Base-by-base conservation (phyloP, 2,329 filamentous ascomycete genomes). In the Xylaria sp. region DNA sequence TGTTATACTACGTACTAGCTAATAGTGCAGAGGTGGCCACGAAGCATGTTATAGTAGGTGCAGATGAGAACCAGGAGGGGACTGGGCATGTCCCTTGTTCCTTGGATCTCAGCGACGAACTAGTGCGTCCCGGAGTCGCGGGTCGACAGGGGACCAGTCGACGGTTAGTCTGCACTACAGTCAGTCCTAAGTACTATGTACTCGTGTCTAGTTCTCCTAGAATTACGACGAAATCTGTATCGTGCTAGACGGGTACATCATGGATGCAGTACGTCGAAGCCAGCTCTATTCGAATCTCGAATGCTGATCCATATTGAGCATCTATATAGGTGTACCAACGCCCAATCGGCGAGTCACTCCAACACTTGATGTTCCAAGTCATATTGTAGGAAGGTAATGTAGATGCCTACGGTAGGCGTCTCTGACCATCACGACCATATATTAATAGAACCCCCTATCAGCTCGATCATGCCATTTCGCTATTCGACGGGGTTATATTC, bases 91-190 rank as follows among this genome's bases (percentile, higher is more conserved):
- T 51, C 49, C 62, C 57, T 33, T 69, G 58, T 62, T 57, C 55
- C 41, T 55, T 48, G 58, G 58, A 56, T 15, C 48, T 48, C 64
- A 54, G 36, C 49, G 31, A 54, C n/a, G 63, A 48, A 46, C 67
- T 56, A 55, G 66, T 59, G 41, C 28, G 62, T 68, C 36, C 68
- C 68, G 39, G 31, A 23, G 36, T 60, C 65, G 62, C 58, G 68
- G 68, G 65, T 70, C 58, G 46, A 66, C 62, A 49, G 59, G 65
- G 62, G 39, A 66, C 23, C 36, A 39, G 31, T 48, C 41, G 23
- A 58, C 25, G 12, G 23, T 57, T 43, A 58, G 55, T 31, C 9
- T 23, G 52, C 12, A 43, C 20, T 56, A 56, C 33, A 33, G 23
- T 12, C 31, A 7, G 31, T 31, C 33, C 7, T 36, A 41, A 15